Evolutionary conservation across 2,329 filamentous ascomycete genomes (phyloP), one percentile per base, ranked within the genome.

Genomic region (Tolypocladium nubicola): DNA sequence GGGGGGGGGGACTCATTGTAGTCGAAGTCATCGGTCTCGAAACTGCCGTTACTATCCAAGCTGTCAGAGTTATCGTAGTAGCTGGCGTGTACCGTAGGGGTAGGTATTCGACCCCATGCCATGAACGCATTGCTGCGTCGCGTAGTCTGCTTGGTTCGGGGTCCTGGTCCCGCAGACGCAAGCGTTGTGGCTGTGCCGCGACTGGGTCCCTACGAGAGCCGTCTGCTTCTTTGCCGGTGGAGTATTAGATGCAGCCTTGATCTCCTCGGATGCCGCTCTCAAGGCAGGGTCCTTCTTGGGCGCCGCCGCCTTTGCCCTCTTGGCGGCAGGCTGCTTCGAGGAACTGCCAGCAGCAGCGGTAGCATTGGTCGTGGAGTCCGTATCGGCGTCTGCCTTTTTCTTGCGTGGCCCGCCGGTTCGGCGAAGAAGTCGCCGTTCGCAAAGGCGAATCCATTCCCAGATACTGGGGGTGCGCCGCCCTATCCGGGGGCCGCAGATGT

Each of bases 371-470:
- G 45, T 49, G 16, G 43, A 26, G 14, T 47, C 26, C 3, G 50
- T 30, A 11, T 57, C 57, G 19, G 59, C 54, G 33, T 55, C 58
- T 45, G 52, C 60, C 53, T 64, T 69, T 61, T 73, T 66, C 61
- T 74, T 75, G 38, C 1, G 73, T 73, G 1, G 75, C 76, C 4
- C 78, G 77, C 1, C 74, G 72, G 61, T 81, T 78, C 71, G 43
- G 71, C 74, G 59, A 75, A 78, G 59, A 81, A 71, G 2, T 73
- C 70, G 52, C 76, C 71, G 21, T 71, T 67, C 1, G 68, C 67
- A 56, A 71, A 79, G 52, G 73, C 69, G 66, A 79, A 80, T 47
- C 67, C 69, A 30, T 73, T 75, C n/a, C 57, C 61, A 1, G 57
- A 30, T 1, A 61, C 60, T 0, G 62, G 63, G 38, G 65, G 61